These are phyloP conservation scores for Hypoxylon sp. DNA, from an alignment of 2,329 filamentous ascomycete species.

Conservation along the genomic window DNA sequence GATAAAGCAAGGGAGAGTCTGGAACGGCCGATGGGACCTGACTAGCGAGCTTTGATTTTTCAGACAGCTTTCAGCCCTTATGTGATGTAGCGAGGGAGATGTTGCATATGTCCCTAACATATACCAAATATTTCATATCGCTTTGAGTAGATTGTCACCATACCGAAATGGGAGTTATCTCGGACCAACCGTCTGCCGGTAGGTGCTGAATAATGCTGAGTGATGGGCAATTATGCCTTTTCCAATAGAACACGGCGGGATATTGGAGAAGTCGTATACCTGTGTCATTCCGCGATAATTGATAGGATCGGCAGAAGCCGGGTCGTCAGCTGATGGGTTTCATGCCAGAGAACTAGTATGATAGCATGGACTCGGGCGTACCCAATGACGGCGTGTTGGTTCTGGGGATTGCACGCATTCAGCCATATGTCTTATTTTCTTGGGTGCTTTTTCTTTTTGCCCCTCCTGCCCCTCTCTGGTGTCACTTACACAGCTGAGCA, in stretches of 20 bases:
- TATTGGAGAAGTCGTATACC: slow-evolving; percentile 10
- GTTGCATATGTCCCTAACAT: background rate
- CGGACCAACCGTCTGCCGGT: slow-evolving; percentile 2
- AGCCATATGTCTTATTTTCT: slow-evolving; percentile 34
- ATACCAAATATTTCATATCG: background rate
- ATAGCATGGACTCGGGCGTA: slow-evolving; percentile 7
- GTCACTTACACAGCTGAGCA: slow-evolving; percentile 16
- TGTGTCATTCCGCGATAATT: slow-evolving; percentile 16
- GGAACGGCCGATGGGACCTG: slow-evolving; percentile 31
- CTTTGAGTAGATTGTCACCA: slow-evolving; percentile 7
- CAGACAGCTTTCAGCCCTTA: slow-evolving; percentile 1
- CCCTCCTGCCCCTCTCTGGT: slow-evolving; percentile 25
- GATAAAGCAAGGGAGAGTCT: slow-evolving; percentile 16
- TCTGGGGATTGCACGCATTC: slow-evolving; percentile 34
- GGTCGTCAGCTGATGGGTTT: slow-evolving; percentile 43
- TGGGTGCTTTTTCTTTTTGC: slow-evolving; percentile 27
- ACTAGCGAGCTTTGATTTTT: slow-evolving; percentile 6
- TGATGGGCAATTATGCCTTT: background rate
- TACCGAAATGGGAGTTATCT: background rate
- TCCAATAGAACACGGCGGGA: background rate
- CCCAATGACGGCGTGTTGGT: slow-evolving; percentile 27
- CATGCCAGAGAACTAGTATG: slow-evolving; percentile 26
- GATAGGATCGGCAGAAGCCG: slow-evolving; percentile 38
- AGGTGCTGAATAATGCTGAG: slow-evolving; percentile 12
- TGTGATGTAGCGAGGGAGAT: background rate